These are phyloP conservation scores for Flaveria trinervia DNA, from an alignment of 129 eudicot species.

Conservation along the genomic window DNA sequence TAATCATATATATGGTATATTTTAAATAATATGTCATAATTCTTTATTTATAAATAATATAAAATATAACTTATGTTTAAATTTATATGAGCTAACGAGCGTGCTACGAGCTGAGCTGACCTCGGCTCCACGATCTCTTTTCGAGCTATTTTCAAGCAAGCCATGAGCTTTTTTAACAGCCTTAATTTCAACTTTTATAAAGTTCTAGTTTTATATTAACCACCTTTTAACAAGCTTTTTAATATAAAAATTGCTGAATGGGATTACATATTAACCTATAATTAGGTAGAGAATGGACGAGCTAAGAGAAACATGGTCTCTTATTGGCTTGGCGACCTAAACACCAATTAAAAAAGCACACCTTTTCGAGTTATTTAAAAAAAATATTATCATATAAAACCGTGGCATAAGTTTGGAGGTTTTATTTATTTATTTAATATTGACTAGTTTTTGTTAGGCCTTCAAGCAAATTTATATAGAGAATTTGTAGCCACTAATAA, in stretches of 20 bases:
- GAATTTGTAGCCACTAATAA: conserved; percentile 33
- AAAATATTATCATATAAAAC: conserved; percentile 19
- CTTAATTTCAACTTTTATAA: conserved; percentile 21
- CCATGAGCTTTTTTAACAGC: too few relatives aligned
- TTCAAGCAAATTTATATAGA: conserved; percentile 24
- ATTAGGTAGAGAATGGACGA: conserved; percentile 44
- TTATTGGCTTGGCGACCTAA: conserved; percentile 45
- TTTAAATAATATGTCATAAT: too few relatives aligned
- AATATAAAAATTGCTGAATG: conserved; percentile 32
- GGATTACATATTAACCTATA: conserved; percentile 40
- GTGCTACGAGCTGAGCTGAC: too few relatives aligned
- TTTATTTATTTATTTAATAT: not conserved
- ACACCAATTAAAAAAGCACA: conserved; percentile 13
- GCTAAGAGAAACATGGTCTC: conserved; percentile 25
- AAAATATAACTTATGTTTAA: too few relatives aligned
- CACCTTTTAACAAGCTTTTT: conserved; percentile 38
- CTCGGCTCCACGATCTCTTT: too few relatives aligned
- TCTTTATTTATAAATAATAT: too few relatives aligned
- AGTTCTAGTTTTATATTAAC: not conserved
- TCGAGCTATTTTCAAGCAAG: too few relatives aligned
- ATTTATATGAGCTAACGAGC: too few relatives aligned
- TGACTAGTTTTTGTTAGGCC: conserved; percentile 27
- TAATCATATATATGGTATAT: too few relatives aligned
- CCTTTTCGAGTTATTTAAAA: conserved; percentile 27
- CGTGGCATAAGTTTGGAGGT: conserved; percentile 4